Conservation (phyloP, 2,329 filamentous ascomycete genomes). For the Trichoderma koningii region DNA sequence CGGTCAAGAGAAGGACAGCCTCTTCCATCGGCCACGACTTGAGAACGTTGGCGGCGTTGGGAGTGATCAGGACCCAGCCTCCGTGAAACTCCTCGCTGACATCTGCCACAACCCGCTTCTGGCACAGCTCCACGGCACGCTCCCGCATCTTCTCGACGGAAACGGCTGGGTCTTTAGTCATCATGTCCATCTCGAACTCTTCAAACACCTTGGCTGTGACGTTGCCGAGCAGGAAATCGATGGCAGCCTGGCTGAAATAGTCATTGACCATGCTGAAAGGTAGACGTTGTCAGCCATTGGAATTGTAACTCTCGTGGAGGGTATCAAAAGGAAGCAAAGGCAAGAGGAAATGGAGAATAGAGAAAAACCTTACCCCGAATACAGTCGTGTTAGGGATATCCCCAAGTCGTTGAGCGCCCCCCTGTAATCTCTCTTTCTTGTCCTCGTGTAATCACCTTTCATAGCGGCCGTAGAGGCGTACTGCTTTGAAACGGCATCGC, state of each 20-base stretch:
- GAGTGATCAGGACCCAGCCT: conserved; percentile 86
- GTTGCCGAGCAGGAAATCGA: conserved; percentile 91
- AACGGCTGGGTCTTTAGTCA: conserved; percentile 86
- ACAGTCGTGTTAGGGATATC: conserved; percentile 77
- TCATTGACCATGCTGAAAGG: conserved; percentile 91
- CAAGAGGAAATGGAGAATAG: too few relatives aligned
- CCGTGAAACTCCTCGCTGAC: conserved; percentile 81
- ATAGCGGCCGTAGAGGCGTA: conserved; percentile 94
- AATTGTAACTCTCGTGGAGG: background rate
- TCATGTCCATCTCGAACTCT: conserved; percentile 93
- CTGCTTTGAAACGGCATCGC: conserved; percentile 91
- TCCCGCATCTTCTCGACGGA: conserved; percentile 83
- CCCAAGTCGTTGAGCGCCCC: conserved; percentile 91
- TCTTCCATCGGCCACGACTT: conserved; percentile 79
- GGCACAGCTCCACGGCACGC: conserved; percentile 85
- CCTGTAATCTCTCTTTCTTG: conserved; percentile 83
- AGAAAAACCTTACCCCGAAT: conserved; percentile 57
- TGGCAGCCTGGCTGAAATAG: conserved; percentile 92
- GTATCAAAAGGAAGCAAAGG: too few relatives aligned
- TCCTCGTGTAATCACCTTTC: conserved; percentile 95
- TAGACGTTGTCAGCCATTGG: conserved; percentile 26
- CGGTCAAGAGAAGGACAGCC: conserved; percentile 82
- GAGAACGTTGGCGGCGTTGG: conserved; percentile 68
- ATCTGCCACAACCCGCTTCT: conserved; percentile 82
- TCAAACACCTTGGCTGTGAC: conserved; percentile 84